A percentile compares a stretch with the other conserved stretches of the same genome.
These are phyloP conservation scores for Naumovozyma dairenensis DNA, from an alignment of 805 yeast species.

Conservation along the genomic window DNA sequence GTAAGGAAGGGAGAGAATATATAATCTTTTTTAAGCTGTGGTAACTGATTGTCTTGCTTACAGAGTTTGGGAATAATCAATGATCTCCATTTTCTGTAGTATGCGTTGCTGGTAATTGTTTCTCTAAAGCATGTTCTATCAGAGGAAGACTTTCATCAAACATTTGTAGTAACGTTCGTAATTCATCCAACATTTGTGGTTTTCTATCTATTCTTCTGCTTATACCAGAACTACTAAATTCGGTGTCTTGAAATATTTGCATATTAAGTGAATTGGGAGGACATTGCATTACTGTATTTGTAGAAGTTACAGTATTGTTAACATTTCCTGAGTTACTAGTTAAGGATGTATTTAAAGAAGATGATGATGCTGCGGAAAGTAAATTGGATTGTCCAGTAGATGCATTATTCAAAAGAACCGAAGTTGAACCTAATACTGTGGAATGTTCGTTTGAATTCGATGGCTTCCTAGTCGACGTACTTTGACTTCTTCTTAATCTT, in stretches of 20 bases:
- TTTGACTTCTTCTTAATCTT: slow-evolving; percentile 17
- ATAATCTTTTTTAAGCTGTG: neutral
- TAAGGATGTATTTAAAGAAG: neutral
- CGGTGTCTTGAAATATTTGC: slow-evolving; percentile 25
- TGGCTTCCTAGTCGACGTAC: slow-evolving; percentile 13
- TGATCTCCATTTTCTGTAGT: neutral
- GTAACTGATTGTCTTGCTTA: too few relatives aligned
- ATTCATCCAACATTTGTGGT: slow-evolving; percentile 24
- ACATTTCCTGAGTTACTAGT: neutral
- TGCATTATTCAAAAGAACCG: neutral
- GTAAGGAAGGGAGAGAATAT: neutral
- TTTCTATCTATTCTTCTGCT: slow-evolving; percentile 19
- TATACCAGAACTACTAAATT: slow-evolving; percentile 5
- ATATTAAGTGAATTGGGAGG: slow-evolving; percentile 21
- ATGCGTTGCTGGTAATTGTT: slow-evolving; percentile 11
- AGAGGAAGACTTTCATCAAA: slow-evolving; percentile 25
- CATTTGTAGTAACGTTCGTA: slow-evolving; percentile 20
- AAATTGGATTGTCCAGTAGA: neutral
- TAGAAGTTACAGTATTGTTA: neutral
- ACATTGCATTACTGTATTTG: slow-evolving; percentile 12
- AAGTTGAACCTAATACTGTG: neutral
- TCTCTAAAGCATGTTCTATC: slow-evolving; percentile 21
- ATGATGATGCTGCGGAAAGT: neutral
- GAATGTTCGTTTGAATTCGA: slow-evolving; percentile 3
- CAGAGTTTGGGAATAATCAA: neutral